Percentiles rank a stretch among this genome's conserved stretches.
Conservation (phyloP, 768 basidiomycete genomes). For the Flagelloscypha sp. region DNA sequence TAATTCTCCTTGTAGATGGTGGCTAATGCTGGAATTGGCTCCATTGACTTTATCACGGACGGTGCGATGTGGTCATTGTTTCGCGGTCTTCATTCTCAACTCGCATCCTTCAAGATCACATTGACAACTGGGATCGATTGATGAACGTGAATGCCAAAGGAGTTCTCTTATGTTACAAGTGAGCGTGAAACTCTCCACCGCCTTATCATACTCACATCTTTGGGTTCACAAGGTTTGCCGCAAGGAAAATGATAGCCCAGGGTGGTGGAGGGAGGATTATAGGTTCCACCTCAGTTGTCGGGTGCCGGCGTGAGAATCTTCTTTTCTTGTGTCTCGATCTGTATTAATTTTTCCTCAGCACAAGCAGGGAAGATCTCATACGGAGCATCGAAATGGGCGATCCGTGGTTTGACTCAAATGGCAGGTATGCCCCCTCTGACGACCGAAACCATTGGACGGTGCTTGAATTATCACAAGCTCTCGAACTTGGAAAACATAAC, state of each 20-base stretch:
- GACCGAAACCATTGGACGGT: no score
- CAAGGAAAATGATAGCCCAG: slow-evolving; percentile 29
- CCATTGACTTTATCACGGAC: slow-evolving; percentile 13
- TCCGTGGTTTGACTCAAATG: slow-evolving; percentile 7
- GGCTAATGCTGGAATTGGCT: slow-evolving; percentile 34
- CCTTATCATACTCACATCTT: no score
- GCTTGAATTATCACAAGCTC: no score
- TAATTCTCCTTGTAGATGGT: slow-evolving; percentile 24
- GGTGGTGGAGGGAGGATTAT: slow-evolving; percentile 30
- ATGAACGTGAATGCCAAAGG: slow-evolving; percentile 25
- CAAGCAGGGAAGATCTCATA: slow-evolving; percentile 8
- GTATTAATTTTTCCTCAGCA: no score
- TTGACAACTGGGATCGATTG: slow-evolving; percentile 18
- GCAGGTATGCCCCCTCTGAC: no score
- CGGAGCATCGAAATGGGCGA: slow-evolving; percentile 11
- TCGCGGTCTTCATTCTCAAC: no score
- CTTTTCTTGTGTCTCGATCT: no score
- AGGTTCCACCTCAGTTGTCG: slow-evolving; percentile 17
- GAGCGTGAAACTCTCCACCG: no score
- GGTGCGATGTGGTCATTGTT: slow-evolving; percentile 10
- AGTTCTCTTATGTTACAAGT: slow-evolving; percentile 30
- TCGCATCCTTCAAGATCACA: not conserved
- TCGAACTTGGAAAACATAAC: slow-evolving; percentile 16
- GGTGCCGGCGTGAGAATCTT: no score
- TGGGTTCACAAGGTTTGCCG: no score